A percentile compares a stretch with the other conserved stretches of the same genome.
Conservation (phyloP, 1,284 basidiomycete species). For the Golubevia pallescens region DNA sequence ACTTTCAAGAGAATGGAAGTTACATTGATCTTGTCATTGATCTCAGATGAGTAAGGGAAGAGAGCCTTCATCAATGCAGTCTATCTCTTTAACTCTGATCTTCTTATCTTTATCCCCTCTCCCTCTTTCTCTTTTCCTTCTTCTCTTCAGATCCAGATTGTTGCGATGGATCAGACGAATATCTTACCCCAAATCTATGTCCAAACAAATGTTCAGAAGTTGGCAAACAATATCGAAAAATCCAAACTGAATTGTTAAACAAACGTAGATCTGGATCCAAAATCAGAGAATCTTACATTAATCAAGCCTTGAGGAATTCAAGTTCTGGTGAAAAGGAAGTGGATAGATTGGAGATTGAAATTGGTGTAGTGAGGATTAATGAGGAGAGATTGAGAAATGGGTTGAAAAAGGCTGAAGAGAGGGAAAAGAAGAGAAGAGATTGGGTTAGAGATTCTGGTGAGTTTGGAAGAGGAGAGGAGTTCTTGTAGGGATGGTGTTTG, state of each 20-base stretch:
- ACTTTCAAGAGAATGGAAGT: too few species aligned
- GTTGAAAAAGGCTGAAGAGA: conserved; percentile 27
- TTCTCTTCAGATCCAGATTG: conserved; percentile 42
- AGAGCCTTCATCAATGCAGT: too few species aligned
- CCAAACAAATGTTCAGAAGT: conserved; percentile 45
- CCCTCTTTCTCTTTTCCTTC: not conserved
- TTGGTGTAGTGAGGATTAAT: conserved; percentile 30
- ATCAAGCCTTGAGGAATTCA: conserved; percentile 27
- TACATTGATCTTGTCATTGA: too few species aligned
- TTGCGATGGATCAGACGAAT: conserved; percentile 60
- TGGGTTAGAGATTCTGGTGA: too few species aligned
- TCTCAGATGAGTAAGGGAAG: too few species aligned
- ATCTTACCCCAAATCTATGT: conserved; percentile 27
- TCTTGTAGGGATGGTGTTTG: conserved; percentile 17
- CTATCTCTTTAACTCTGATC: too few species aligned
- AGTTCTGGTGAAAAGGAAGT: conserved; percentile 31
- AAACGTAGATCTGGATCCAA: conserved; percentile 35
- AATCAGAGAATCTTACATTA: conserved; percentile 51
- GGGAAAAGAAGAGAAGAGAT: conserved; percentile 12
- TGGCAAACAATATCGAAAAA: conserved; percentile 38
- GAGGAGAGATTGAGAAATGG: conserved; percentile 29
- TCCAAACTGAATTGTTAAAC: conserved; percentile 30
- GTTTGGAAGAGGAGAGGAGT: conserved; percentile 32
- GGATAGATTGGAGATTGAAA: conserved; percentile 33
- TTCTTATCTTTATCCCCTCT: too few species aligned